Percentiles rank a stretch among this genome's conserved stretches.
Evolutionary conservation across 768 basidiomycete species (phyloP).

Genomic region (Cyclocybe aegerita): DNA sequence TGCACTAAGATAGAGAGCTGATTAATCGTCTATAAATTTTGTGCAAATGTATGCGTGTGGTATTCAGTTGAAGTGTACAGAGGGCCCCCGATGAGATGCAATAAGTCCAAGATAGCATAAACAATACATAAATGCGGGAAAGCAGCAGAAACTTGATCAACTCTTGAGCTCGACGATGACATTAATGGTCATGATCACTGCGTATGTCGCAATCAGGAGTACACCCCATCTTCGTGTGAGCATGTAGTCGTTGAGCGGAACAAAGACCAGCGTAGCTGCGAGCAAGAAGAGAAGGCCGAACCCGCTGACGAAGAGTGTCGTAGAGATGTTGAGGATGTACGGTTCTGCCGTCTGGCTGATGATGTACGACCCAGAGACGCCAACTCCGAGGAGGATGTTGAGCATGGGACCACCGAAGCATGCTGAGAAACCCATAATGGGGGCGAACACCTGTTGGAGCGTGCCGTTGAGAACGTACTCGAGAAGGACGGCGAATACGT

Average conservation of each 20-base stretch:
- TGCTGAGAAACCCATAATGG: slow-evolving; percentile 93
- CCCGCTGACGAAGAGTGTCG: slow-evolving; percentile 81
- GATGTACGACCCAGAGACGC: slow-evolving; percentile 87
- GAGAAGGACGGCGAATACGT: slow-evolving; percentile 23
- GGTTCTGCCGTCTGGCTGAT: slow-evolving; percentile 62
- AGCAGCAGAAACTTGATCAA: slow-evolving; percentile 1
- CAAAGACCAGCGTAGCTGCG: slow-evolving; percentile 72
- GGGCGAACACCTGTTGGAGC: slow-evolving; percentile 67
- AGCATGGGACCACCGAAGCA: slow-evolving; percentile 95
- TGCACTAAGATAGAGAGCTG: too few species aligned
- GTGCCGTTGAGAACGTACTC: not conserved
- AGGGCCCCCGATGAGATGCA: not conserved
- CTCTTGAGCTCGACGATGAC: slow-evolving; percentile 71
- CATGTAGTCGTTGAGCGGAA: slow-evolving; percentile 82
- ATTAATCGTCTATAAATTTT: not conserved
- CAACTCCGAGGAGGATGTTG: slow-evolving; percentile 88
- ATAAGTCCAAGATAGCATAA: not conserved
- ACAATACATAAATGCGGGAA: not conserved
- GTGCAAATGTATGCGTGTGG: not conserved
- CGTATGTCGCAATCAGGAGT: slow-evolving; percentile 73
- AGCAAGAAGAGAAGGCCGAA: slow-evolving; percentile 80
- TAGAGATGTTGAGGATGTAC: slow-evolving; percentile 75
- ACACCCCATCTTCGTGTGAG: slow-evolving; percentile 83
- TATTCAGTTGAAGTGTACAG: not conserved
- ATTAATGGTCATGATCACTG: slow-evolving; percentile 74